Evolutionary conservation across 495 filamentous ascomycete genomes (phyloP).

Genomic region (Daldinia caldariorum): DNA sequence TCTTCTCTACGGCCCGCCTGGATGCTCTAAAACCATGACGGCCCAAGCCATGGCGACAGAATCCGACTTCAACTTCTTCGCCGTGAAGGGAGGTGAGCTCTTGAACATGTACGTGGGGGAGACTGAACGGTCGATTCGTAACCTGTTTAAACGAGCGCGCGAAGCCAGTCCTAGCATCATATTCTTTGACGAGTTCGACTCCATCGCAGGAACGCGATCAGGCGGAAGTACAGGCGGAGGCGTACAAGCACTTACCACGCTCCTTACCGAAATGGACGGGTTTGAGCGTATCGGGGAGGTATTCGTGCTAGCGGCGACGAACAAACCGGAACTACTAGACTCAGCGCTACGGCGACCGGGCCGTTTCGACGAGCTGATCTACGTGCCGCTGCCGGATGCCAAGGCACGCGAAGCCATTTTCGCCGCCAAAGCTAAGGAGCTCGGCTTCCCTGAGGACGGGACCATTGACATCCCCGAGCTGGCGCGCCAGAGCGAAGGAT

Average conservation of each 20-base stretch:
- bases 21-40: slow-evolving; percentile 94
- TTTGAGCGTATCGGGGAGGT: slow-evolving; percentile 87
- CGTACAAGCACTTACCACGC: slow-evolving; percentile 87
- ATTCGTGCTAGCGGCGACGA: slow-evolving; percentile 92
- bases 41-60: slow-evolving; percentile 94
- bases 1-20: slow-evolving; percentile 91
- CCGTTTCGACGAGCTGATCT: slow-evolving; percentile 87
- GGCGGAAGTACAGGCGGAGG: slow-evolving; percentile 58
- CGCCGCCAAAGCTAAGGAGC: slow-evolving; percentile 55
- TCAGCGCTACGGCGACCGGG: slow-evolving; percentile 88
- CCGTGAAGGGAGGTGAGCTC: slow-evolving; percentile 95
- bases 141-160: slow-evolving; percentile 87
- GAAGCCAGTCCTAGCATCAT: slow-evolving; percentile 91
- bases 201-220: slow-evolving; percentile 80
- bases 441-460: slow-evolving; percentile 47
- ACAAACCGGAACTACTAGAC: slow-evolving; percentile 88
- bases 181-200: slow-evolving; percentile 98
- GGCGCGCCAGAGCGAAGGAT: slow-evolving; percentile 78
- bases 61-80: slow-evolving; percentile 91
- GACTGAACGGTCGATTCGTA: slow-evolving; percentile 86
- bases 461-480: slow-evolving; percentile 74
- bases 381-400: slow-evolving; percentile 84
- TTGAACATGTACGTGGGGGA: slow-evolving; percentile 98
- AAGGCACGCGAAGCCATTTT: slow-evolving; percentile 81
- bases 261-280: slow-evolving; percentile 97